Evolutionary conservation across 1,284 basidiomycete genomes (phyloP).

Genomic region (Fomitopsis betulina): DNA sequence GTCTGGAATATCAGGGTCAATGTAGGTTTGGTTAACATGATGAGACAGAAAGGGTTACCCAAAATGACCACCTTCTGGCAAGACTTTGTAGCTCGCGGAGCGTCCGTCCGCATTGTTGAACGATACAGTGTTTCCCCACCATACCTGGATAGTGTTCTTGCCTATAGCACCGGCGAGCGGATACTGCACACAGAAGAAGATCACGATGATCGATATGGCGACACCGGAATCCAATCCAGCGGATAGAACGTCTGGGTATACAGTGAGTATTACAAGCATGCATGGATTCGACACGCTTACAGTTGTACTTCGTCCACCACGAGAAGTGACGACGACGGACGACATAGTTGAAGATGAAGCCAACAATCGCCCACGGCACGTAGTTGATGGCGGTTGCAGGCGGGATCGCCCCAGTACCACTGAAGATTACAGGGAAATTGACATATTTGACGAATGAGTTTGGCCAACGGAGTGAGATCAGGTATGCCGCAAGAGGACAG

Average conservation of each 20-base stretch:
- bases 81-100: conserved; percentile 24
- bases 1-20: background rate
- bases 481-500: conserved; percentile 36
- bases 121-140: conserved; percentile 71
- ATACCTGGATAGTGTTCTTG: conserved; percentile 43
- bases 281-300: conserved; percentile 14
- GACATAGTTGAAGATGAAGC: conserved; percentile 52
- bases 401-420: conserved; percentile 48
- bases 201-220: conserved; percentile 50
- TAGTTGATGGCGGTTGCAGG: conserved; percentile 42
- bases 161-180: conserved; percentile 62
- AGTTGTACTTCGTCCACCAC: conserved; percentile 54
- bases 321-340: conserved; percentile 44
- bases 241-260: conserved; percentile 42
- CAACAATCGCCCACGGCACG: conserved; percentile 46
- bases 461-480: conserved; percentile 38
- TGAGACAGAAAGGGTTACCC: conserved; percentile 23
- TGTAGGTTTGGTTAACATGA: background rate
- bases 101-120: conserved; percentile 38
- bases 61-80: conserved; percentile 33
- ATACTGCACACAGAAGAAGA: conserved; percentile 69
- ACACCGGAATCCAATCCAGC: conserved; percentile 60
- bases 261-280: background rate
- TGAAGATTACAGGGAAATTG: conserved; percentile 52
- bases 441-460: conserved; percentile 41